Base-by-base conservation (phyloP, 106 monocot genomes). In the Dioscorea alata region DNA sequence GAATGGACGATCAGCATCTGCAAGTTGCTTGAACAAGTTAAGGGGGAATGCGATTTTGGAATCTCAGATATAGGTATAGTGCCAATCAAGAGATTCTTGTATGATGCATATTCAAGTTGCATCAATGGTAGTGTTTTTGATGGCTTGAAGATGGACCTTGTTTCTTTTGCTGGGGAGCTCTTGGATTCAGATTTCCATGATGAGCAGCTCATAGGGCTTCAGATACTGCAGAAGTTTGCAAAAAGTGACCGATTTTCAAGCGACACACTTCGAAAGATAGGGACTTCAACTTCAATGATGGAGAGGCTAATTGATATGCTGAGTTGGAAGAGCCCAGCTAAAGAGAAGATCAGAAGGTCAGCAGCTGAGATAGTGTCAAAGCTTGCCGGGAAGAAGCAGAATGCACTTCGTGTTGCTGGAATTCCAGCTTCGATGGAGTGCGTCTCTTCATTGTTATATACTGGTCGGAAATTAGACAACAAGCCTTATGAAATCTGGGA, bases 281-380 rank as follows among this genome's bases (percentile, higher is more conserved):
- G 86, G 1, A 74, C 78, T 14, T 74, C 77, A 5, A 54, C 67
- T 9, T 4, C 66, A 8, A 67, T 75, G 21, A 81, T 86, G 3
- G 86, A 90, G 72, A 59, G 86, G 56, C 71, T 90, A 49, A 60
- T 83, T 4, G 86, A 90, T 32, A 90, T 90, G 83, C 73, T 90
- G 18, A 86, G 72, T 60, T 90, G 90, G 90, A 85, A 83, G 56
- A 75, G 69, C 33, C 62, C 79, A 12, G 50, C 17, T 0, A 86
- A 90, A 19, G 76, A 68, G 15, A 70, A 86, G 57, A 83, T 90
- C 35, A 57, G 90, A n/a, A 18, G 33, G 69, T 78, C 69, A 0
- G 83, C 90, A 2, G 83, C 83, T 0, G 66, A 81, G 23, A 67
- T 86, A 20, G 73, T 90, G 13, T 80, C 82, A 15, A 86, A 64